Conservation (phyloP, 2,329 filamentous ascomycete genomes). For the Aspergillus sp. region DNA sequence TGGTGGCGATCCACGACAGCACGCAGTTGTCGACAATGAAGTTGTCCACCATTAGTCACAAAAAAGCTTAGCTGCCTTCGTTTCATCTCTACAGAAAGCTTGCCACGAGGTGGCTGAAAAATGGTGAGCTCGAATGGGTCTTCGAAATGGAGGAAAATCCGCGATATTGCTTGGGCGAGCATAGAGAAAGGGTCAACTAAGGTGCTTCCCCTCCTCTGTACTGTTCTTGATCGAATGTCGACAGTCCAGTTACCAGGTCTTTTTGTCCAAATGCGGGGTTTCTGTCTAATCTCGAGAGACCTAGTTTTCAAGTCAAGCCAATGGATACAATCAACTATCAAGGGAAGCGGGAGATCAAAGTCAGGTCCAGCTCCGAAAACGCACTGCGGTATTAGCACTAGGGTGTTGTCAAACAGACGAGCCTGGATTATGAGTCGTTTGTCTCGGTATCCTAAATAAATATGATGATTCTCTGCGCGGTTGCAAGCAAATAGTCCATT, state of each 20-base stretch:
- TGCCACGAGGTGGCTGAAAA: constrained; percentile 45
- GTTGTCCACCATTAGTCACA: constrained; percentile 49
- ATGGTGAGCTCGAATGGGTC: constrained; percentile 48
- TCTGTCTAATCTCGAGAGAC: constrained; percentile 58
- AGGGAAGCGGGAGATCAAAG: constrained; percentile 56
- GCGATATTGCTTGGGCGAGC: constrained; percentile 44
- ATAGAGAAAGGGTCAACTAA: constrained; percentile 57
- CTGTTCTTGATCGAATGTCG: constrained; percentile 33
- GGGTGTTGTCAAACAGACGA: constrained; percentile 20
- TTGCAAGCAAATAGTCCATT: constrained; percentile 58
- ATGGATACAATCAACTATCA: constrained; percentile 61
- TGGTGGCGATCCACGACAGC: constrained; percentile 62
- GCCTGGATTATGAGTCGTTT: constrained; percentile 52
- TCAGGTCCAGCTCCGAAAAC: constrained; percentile 28
- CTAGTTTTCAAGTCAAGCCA: constrained; percentile 39
- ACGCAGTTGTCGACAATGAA: constrained; percentile 56
- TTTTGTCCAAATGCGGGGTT: constrained; percentile 46
- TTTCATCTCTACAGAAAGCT: constrained; percentile 55
- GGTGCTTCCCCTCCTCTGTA: constrained; percentile 28
- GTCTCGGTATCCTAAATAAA: constrained; percentile 61
- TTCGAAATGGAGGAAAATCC: constrained; percentile 59
- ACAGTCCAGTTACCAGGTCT: constrained; percentile 47
- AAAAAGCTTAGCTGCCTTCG: constrained; percentile 59
- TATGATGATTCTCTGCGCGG: constrained; percentile 43
- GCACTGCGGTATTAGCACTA: constrained; percentile 41